Conservation (phyloP, 768 basidiomycete genomes). For the Sporobolomyces pararoseus region DNA sequence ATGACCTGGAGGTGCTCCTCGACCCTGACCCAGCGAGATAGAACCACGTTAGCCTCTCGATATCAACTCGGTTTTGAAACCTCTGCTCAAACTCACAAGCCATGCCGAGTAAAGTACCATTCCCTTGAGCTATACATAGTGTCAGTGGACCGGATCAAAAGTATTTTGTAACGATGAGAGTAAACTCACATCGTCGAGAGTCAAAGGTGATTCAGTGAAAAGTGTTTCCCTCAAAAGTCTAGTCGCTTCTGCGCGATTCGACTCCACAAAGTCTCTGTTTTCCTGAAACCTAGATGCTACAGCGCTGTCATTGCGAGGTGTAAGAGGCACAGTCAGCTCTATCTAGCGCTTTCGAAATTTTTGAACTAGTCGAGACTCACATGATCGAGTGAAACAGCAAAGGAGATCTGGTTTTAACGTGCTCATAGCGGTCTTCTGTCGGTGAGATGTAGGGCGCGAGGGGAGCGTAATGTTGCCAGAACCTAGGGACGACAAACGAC, state of each 20-base stretch:
- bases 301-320: constrained; percentile 6
- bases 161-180: too few species aligned
- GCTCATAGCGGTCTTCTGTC: constrained; percentile 10
- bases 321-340: too few species aligned
- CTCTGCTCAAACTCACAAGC: constrained; percentile 13
- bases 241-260: constrained; percentile 7
- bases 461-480: constrained; percentile 37
- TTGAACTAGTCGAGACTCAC: neutral
- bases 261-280: constrained; percentile 16
- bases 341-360: too few species aligned
- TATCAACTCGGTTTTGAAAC: too few species aligned
- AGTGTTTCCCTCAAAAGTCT: constrained; percentile 32
- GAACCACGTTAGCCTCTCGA: too few species aligned
- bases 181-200: constrained; percentile 27
- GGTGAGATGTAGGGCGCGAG: constrained; percentile 38
- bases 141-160: too few species aligned
- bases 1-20: constrained; percentile 35
- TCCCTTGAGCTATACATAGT: constrained; percentile 24
- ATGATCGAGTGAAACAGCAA: constrained; percentile 30
- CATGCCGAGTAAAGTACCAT: constrained; percentile 29
- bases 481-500: constrained; percentile 3
- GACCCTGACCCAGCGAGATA: constrained; percentile 21
- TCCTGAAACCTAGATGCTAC: constrained; percentile 27
- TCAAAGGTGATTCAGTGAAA: constrained; percentile 13
- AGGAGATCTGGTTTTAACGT: constrained; percentile 18